Evolutionary conservation across 2,329 filamentous ascomycete genomes (phyloP).

Genomic region (Orbilia quercus): DNA sequence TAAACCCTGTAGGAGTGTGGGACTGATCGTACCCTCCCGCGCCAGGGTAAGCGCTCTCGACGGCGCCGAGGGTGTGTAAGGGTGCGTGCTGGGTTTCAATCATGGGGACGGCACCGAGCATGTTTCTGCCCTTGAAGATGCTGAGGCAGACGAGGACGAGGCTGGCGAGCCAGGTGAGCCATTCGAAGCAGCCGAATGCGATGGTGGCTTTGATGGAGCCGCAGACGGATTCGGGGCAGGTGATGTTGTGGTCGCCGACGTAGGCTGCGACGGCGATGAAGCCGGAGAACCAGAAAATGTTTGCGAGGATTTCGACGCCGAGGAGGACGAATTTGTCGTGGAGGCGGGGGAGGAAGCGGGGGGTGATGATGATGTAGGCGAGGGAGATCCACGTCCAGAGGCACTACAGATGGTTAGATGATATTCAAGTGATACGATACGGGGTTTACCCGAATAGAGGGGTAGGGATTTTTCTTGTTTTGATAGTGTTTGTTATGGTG

Average conservation of each 20-base stretch:
- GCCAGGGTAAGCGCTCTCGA: slow-evolving; percentile 38
- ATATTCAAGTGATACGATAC: background rate
- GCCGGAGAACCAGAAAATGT: slow-evolving; percentile 54
- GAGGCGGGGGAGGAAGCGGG: slow-evolving; percentile 51
- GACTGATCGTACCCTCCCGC: slow-evolving; percentile 29
- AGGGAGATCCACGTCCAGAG: slow-evolving; percentile 53
- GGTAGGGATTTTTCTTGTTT: no score
- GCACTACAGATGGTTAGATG: slow-evolving; percentile 14
- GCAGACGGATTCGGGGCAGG: slow-evolving; percentile 47
- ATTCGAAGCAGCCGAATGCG: slow-evolving; percentile 52
- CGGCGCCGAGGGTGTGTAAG: slow-evolving; percentile 9
- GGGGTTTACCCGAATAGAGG: no score
- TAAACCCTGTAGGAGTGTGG: slow-evolving; percentile 37
- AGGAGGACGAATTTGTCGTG: slow-evolving; percentile 53
- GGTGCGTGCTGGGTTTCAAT: slow-evolving; percentile 40
- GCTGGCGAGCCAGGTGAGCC: slow-evolving; percentile 44
- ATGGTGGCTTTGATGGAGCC: slow-evolving; percentile 48
- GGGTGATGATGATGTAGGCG: slow-evolving; percentile 49
- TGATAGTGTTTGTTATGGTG: no score
- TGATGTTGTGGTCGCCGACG: slow-evolving; percentile 46
- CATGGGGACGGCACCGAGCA: slow-evolving; percentile 43
- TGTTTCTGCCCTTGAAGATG: slow-evolving; percentile 45
- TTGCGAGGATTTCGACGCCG: slow-evolving; percentile 52
- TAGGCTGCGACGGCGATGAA: slow-evolving; percentile 51
- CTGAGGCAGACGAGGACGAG: slow-evolving; percentile 46